phyloP scores from a whole-genome alignment of 2,329 filamentous ascomycete species.

The Fusarium ramigenum region DNA sequence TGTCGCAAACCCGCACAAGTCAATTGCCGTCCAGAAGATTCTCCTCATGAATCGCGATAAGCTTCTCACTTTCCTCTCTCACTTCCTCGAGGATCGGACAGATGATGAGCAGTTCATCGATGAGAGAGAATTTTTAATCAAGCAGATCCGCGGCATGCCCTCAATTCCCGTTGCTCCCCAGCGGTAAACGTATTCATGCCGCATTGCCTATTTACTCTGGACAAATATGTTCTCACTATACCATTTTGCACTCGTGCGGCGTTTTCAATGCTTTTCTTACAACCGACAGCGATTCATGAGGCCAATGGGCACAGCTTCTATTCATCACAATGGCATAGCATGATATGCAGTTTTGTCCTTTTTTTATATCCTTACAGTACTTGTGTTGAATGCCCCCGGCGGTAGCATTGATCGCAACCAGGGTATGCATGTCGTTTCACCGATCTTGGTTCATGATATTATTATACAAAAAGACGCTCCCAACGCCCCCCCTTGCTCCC shows the following conservation, averaged over 20 bases:
- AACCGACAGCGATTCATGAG: slow-evolving; percentile 11
- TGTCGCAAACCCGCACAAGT: slow-evolving; percentile 98
- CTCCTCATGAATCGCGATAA: slow-evolving; percentile 96
- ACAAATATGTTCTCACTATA: slow-evolving; percentile 9
- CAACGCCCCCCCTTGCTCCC: slow-evolving; percentile 39
- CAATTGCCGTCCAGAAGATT: slow-evolving; percentile 93
- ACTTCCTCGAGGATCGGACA: slow-evolving; percentile 92
- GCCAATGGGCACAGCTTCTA: slow-evolving; percentile 12
- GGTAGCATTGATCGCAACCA: slow-evolving; percentile 14
- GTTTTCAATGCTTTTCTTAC: slow-evolving; percentile 16
- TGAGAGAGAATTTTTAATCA: slow-evolving; percentile 95
- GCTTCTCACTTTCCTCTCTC: slow-evolving; percentile 85
- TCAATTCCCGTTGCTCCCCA: slow-evolving; percentile 64
- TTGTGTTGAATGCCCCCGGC: slow-evolving; percentile 7
- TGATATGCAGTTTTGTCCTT: slow-evolving; percentile 15
- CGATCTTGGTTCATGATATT: slow-evolving; percentile 37
- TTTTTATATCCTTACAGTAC: slow-evolving; percentile 10
- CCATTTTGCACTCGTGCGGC: slow-evolving; percentile 17
- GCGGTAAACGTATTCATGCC: slow-evolving; percentile 45
- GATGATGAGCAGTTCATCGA: slow-evolving; percentile 99
- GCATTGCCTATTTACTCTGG: not conserved
- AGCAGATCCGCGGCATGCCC: slow-evolving; percentile 83
- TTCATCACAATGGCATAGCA: slow-evolving; percentile 25
- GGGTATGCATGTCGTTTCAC: slow-evolving; percentile 14
- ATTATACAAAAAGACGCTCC: slow-evolving; percentile 41